Evolutionary conservation across 352 stramenopile genomes (phyloP), one percentile per base, ranked within the genome.

Genomic region (Phytophthora crassamura): DNA sequence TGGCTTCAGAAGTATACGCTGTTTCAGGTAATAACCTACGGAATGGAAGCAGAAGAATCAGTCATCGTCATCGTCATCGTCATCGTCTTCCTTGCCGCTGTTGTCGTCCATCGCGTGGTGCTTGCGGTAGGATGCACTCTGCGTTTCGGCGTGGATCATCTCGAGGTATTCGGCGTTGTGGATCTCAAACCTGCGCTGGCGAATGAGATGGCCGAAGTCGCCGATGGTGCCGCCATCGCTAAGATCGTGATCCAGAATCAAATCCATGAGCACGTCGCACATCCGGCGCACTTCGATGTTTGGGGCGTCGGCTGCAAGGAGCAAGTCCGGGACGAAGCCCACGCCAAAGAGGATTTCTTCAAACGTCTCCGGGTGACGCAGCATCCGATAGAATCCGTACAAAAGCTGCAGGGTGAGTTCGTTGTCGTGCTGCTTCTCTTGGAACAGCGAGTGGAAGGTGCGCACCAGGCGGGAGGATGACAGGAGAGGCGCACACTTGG

Each of bases 161-260:
- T 93, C 86, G 20, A 93, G 69, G 64, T 96, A 97, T 62, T 97
- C 88, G 7, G 78, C 82, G 51, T 97, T 95, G 65, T 97, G 86
- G 55, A 94, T 93, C 53, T 94, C 85, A 66, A 94, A 95, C 34
- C 86, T 78, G 10, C 84, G 80, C 53, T 92, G 86, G 16, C 88
- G 87, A 64, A 95, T 94, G 30, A 94, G 69, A 8, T 84, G 77
- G 1, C 82, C 84, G 45, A 93, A 93, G 49, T 95, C 83, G 0
- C 84, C 84, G 25, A 91, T 81, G 5, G 68, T 64, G 30, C 68
- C 63, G 28, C 74, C 74, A 34, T 90, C 73, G 40, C 75, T 88
- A 20, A 90, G 74, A 50, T 96, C 84, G 56, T 84, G 81, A 63
- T 95, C 84, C 9, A 95, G 64, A 52, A 96, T 85, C 55, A 95